Evolutionary conservation across 805 yeast species (phyloP).

Genomic region (Saccharomycopsis sp.): DNA sequence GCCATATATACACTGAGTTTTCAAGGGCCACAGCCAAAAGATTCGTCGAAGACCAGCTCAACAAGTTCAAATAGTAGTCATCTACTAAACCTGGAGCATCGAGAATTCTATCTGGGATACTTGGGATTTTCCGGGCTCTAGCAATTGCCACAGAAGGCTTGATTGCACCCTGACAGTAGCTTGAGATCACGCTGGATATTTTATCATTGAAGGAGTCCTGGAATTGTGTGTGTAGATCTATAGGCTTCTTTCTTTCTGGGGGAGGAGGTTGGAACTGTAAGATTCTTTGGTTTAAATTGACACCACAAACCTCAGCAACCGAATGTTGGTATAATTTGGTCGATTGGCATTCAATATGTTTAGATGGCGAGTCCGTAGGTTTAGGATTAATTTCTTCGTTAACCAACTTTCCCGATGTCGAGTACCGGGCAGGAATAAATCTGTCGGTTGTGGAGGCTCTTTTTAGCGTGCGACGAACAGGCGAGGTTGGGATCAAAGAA

Average conservation of each 20-base stretch:
- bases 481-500: conserved; percentile 2
- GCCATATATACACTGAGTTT: conserved; percentile 83
- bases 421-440: conserved; percentile 53
- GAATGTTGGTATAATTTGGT: conserved; percentile 56
- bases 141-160: conserved; percentile 27
- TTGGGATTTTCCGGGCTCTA: conserved; percentile 69
- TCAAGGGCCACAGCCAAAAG: conserved; percentile 84
- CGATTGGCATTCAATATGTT: conserved; percentile 38
- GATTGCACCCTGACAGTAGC: conserved; percentile 21
- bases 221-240: conserved; percentile 30
- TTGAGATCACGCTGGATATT: conserved; percentile 24
- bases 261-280: conserved; percentile 83
- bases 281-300: conserved; percentile 74
- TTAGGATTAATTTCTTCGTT: conserved; percentile 35
- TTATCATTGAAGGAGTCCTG: conserved; percentile 20
- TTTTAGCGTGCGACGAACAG: conserved; percentile 19
- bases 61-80: conserved; percentile 81
- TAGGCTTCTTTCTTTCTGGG: conserved; percentile 47
- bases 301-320: conserved; percentile 93
- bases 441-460: conserved; percentile 42
- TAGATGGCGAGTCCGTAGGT: conserved; percentile 41
- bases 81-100: conserved; percentile 95
- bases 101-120: conserved; percentile 85
- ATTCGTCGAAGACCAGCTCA: conserved; percentile 84
- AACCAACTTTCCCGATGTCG: conserved; percentile 41